Evolutionary conservation across 345 rosid species (phyloP), one percentile per base, ranked within the genome.

Genomic region (Camelina laxa): DNA sequence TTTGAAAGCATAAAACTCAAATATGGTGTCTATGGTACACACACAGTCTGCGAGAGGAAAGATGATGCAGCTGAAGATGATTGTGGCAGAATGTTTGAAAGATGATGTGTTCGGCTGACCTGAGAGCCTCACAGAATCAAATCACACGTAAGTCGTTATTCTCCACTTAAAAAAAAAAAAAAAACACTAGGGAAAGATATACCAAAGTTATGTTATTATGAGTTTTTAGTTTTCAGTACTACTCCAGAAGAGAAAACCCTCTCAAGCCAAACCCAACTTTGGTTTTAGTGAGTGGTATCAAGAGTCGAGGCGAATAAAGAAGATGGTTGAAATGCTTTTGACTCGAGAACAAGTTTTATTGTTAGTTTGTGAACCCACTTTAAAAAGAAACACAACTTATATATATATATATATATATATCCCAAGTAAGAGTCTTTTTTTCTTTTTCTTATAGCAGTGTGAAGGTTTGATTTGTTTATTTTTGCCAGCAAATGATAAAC

Each of bases 31-130:
- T 21, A 8, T 76, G 67, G 30, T 65, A 33, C 70, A 33, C 2
- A 33, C 9, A 86, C 90, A 91, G 97, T 79, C 76, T 73, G 96
- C 92, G 2, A 87, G 79, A 80, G 85, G 78, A 75, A 88, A 87
- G 83, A 81, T 89, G 92, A 65, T 80, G 53, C 92, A 87, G 70
- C 65, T 91, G 83, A 85, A 86, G 83, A 83, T 64, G 67, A 80
- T 75, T 12, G 73, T 91, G 9, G 85, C 83, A 4, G 86, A 86
- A 79, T 88, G 88, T 74, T 68, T 93, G 76, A 86, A 83, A 53
- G 91, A 77, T 49, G 82, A 53, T 79, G 38, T 55, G 19, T 48
- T 60, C 36, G 70, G 65, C 7, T 74, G 67, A 74, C 15, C 17
- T 5, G 55, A 62, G 47, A 51, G 47, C 55, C 44, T 50, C 54